Conservation (phyloP, 805 yeast species). For the Kodamaea sagamina region DNA sequence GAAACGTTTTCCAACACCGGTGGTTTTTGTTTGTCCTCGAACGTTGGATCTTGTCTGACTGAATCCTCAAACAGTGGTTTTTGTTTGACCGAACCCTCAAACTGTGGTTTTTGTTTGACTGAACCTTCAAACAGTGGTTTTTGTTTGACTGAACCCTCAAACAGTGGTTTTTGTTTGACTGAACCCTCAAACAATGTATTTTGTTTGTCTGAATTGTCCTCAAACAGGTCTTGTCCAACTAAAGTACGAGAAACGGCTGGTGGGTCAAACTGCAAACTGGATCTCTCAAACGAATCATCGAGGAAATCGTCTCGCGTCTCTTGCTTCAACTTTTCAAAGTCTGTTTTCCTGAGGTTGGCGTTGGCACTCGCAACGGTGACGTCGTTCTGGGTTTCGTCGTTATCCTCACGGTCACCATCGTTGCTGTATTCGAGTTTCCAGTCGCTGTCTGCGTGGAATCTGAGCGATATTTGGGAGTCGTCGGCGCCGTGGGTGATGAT, state of each 20-base stretch:
- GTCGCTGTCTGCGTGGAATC: slow-evolving; percentile 36
- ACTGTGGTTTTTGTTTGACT: not conserved
- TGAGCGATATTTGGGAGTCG: slow-evolving; percentile 21
- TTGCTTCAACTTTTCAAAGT: slow-evolving; percentile 16
- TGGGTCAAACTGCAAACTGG: slow-evolving; percentile 1
- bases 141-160: not conserved
- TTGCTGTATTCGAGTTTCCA: slow-evolving; percentile 42
- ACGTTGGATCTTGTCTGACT: no score
- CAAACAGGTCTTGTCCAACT: not conserved
- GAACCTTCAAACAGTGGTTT: not conserved
- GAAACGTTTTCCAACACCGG: no score
- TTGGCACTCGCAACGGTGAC: slow-evolving; percentile 14
- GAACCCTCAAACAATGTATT: no score
- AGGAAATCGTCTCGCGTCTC: slow-evolving; percentile 5
- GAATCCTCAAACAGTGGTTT: no score
- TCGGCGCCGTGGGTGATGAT: slow-evolving; percentile 12
- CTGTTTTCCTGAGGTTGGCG: slow-evolving; percentile 10
- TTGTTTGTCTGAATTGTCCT: no score
- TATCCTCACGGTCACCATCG: slow-evolving; percentile 43
- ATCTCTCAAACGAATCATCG: slow-evolving; percentile 9
- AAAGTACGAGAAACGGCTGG: not conserved
- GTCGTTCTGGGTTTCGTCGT: slow-evolving; percentile 27
- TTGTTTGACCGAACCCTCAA: no score
- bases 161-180: no score
- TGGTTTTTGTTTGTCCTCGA: not conserved